phyloP scores from a whole-genome alignment of 2,329 filamentous ascomycete genomes.

The Pseudopithomyces maydicus region DNA sequence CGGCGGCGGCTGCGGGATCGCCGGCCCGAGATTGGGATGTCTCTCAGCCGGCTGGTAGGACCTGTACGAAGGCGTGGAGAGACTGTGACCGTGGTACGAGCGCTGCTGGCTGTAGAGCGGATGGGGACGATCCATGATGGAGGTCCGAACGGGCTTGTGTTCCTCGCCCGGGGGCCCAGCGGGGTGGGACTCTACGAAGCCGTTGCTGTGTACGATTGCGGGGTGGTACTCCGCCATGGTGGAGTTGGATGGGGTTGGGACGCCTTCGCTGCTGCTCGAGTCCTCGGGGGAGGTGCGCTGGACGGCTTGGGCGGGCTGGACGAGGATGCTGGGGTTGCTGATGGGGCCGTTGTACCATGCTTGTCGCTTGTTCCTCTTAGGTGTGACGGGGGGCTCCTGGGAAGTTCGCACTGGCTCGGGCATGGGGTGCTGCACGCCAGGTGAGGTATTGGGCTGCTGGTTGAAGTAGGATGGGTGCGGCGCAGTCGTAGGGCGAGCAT shows the following conservation, averaged over 20 bases:
- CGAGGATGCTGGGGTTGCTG: conserved; percentile 21
- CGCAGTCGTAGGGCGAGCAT: conserved; percentile 41
- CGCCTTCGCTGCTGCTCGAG: conserved; percentile 60
- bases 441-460: conserved; percentile 25
- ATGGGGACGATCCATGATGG: conserved; percentile 45
- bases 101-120: conserved; percentile 36
- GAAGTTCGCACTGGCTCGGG: conserved; percentile 44
- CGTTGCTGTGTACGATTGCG: conserved; percentile 57
- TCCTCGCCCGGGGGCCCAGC: conserved; percentile 47
- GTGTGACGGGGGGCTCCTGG: conserved; percentile 52
- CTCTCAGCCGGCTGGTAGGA: conserved; percentile 38
- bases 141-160: conserved; percentile 39
- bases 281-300: conserved; percentile 61
- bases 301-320: conserved; percentile 24
- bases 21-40: conserved; percentile 37
- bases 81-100: conserved; percentile 34
- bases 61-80: conserved; percentile 32
- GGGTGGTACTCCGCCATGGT: conserved; percentile 58
- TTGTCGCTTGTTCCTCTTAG: conserved; percentile 67
- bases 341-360: conserved; percentile 72
- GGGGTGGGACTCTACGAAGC: conserved; percentile 52
- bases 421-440: conserved; percentile 32
- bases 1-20: conserved; percentile 40
- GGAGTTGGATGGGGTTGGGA: conserved; percentile 57
- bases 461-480: conserved; percentile 42